Evolutionary conservation across 2,329 filamentous ascomycete species (phyloP).

Genomic region (Penicillium expansum): DNA sequence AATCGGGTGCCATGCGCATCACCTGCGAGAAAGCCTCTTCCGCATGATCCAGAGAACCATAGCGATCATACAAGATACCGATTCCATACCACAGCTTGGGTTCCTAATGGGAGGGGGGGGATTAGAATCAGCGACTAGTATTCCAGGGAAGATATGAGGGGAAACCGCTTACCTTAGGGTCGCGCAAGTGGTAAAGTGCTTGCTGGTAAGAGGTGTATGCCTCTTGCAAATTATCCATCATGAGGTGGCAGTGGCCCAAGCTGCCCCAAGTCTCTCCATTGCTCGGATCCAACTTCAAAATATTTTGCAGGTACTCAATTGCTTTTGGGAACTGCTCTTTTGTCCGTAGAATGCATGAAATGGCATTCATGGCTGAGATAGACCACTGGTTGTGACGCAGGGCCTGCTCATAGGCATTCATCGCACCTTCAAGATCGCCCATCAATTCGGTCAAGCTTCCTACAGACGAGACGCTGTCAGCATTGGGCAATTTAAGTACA

Average conservation of each 20-base stretch:
- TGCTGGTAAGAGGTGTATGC: slow-evolving; percentile 97
- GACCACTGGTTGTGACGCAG: slow-evolving; percentile 85
- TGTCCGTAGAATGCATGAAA: slow-evolving; percentile 84
- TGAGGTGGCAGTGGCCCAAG: slow-evolving; percentile 94
- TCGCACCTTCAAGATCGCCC: slow-evolving; percentile 83
- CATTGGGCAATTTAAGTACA: not conserved
- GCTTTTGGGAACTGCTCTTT: slow-evolving; percentile 93
- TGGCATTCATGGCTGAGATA: slow-evolving; percentile 87
- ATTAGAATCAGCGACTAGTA: slow-evolving; percentile 10
- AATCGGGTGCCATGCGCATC: slow-evolving; percentile 96
- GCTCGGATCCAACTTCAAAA: slow-evolving; percentile 80
- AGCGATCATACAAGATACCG: slow-evolving; percentile 93
- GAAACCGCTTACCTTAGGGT: slow-evolving; percentile 71
- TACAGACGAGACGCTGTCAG: slow-evolving; percentile 39
- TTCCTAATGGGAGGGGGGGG: slow-evolving; percentile 56
- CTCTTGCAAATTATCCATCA: slow-evolving; percentile 98
- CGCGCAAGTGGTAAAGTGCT: slow-evolving; percentile 84
- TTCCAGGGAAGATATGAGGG: not conserved
- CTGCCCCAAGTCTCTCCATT: slow-evolving; percentile 98
- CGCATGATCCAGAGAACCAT: slow-evolving; percentile 93
- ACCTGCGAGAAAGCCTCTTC: slow-evolving; percentile 98
- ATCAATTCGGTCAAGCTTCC: slow-evolving; percentile 83
- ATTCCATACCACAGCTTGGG: slow-evolving; percentile 99
- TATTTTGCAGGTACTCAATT: slow-evolving; percentile 86
- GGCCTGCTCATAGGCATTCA: slow-evolving; percentile 86